phyloP scores from a whole-genome alignment of 176 grass and related monocot genomes.

The Cocos nucifera region DNA sequence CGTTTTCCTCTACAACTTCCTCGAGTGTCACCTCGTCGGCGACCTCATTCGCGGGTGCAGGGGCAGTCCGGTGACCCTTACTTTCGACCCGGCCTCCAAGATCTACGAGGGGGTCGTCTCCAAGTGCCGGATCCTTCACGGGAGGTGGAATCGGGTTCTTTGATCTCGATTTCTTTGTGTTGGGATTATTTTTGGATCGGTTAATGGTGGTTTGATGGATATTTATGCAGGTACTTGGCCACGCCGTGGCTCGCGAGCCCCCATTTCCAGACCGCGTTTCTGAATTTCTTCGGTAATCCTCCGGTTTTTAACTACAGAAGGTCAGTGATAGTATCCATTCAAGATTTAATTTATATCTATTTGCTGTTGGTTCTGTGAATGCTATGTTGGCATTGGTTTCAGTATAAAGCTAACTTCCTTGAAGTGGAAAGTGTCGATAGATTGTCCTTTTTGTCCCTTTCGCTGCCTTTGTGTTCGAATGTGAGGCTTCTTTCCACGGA shows the following conservation, averaged over 20 bases:
- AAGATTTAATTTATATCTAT: too few species aligned
- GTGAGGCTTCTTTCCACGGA: too few species aligned
- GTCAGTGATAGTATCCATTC: constrained; percentile 13
- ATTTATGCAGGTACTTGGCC: constrained; percentile 58
- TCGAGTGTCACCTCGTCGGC: constrained; percentile 66
- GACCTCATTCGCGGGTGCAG: constrained; percentile 60
- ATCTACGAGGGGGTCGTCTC: constrained; percentile 80
- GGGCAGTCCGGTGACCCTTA: constrained; percentile 60
- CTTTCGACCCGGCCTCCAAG: constrained; percentile 61
- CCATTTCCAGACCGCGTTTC: constrained; percentile 83
- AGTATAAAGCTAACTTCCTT: too few species aligned
- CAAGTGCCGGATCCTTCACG: constrained; percentile 69
- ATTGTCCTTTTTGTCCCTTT: too few species aligned
- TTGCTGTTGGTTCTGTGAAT: too few species aligned
- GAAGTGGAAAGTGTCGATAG: too few species aligned
- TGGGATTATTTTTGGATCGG: constrained; percentile 1
- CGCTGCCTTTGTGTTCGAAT: too few species aligned
- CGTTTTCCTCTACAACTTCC: constrained; percentile 55
- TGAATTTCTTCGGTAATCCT: constrained; percentile 64
- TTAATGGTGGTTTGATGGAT: constrained; percentile 7
- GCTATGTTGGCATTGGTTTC: too few species aligned
- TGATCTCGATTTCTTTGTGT: neutral
- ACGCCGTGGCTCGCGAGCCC: constrained; percentile 90
- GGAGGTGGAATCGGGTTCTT: constrained; percentile 34
- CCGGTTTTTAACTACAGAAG: constrained; percentile 68